A percentile compares a stretch with the other conserved stretches of the same genome.
These are phyloP conservation scores for Ustilago shanxiensis DNA, from an alignment of 1,284 basidiomycete genomes.

Conservation along the genomic window DNA sequence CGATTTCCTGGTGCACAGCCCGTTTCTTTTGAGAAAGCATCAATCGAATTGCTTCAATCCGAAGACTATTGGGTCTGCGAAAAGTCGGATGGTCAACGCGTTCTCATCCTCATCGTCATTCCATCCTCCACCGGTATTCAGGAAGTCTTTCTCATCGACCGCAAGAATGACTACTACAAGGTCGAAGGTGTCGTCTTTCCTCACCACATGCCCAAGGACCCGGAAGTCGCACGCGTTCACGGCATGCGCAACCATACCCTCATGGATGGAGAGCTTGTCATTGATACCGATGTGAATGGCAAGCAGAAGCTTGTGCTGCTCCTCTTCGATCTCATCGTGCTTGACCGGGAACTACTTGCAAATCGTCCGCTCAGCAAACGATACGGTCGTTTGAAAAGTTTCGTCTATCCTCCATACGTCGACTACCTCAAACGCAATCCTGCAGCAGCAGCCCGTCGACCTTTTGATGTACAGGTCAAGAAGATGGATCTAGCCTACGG, in stretches of 20 bases:
- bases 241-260: conserved; percentile 79
- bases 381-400: conserved; percentile 85
- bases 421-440: conserved; percentile 80
- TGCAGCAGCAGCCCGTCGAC: conserved; percentile 76
- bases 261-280: conserved; percentile 93
- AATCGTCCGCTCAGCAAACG: conserved; percentile 83
- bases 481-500: conserved; percentile 89
- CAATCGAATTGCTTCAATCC: conserved; percentile 45
- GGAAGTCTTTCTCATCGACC: conserved; percentile 81
- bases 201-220: conserved; percentile 43
- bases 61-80: conserved; percentile 94
- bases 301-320: conserved; percentile 79
- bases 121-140: conserved; percentile 75
- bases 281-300: conserved; percentile 79
- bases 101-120: conserved; percentile 83
- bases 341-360: conserved; percentile 89
- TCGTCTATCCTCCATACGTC: conserved; percentile 84
- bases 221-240: conserved; percentile 13
- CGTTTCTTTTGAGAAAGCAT: conserved; percentile 60
- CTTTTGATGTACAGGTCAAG: conserved; percentile 88
- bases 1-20: conserved; percentile 64
- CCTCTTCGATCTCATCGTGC: conserved; percentile 92
- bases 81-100: conserved; percentile 97
- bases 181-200: conserved; percentile 83
- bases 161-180: conserved; percentile 87